A percentile compares a stretch with the other conserved stretches of the same genome.
Evolutionary conservation across 2,329 filamentous ascomycete species (phyloP).

Genomic region (Coleophoma cylindrospora): DNA sequence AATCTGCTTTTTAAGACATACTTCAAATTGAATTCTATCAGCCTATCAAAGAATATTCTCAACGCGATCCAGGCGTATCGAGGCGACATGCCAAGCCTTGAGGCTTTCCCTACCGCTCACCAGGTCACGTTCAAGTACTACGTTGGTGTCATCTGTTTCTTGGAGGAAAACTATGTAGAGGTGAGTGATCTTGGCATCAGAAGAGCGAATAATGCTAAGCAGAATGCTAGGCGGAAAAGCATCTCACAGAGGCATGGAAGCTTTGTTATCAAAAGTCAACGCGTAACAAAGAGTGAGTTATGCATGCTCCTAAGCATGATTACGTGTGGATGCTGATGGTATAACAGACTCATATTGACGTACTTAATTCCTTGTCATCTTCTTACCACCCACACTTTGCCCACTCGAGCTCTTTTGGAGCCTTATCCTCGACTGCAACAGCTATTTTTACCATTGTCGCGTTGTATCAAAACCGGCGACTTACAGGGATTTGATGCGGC

Average conservation of each 20-base stretch:
- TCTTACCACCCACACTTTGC: slow-evolving; percentile 81
- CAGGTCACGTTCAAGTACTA: slow-evolving; percentile 97
- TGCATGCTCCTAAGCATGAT: neutral
- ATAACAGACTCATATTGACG: slow-evolving; percentile 73
- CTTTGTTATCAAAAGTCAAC: slow-evolving; percentile 69
- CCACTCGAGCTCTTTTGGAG: slow-evolving; percentile 63
- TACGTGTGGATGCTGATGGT: slow-evolving; percentile 58
- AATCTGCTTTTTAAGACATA: slow-evolving; percentile 98
- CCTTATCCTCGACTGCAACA: slow-evolving; percentile 71
- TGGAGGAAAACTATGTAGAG: slow-evolving; percentile 87
- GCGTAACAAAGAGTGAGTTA: slow-evolving; percentile 73
- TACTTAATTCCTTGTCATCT: slow-evolving; percentile 94
- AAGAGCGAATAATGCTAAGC: neutral
- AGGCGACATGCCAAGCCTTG: slow-evolving; percentile 75
- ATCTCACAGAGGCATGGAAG: slow-evolving; percentile 76
- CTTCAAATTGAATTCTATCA: slow-evolving; percentile 88
- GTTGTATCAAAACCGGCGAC: slow-evolving; percentile 77
- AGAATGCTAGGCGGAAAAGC: slow-evolving; percentile 61
- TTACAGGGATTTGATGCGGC: slow-evolving; percentile 80
- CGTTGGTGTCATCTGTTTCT: slow-evolving; percentile 84
- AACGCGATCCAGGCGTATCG: slow-evolving; percentile 73
- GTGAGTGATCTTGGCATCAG: slow-evolving; percentile 36
- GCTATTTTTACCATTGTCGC: slow-evolving; percentile 73
- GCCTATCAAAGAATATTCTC: slow-evolving; percentile 85
- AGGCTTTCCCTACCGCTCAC: slow-evolving; percentile 81